A percentile compares a stretch with the other conserved stretches of the same genome.
Conservation (phyloP, 768 basidiomycete species). For the Asterophora lycoperdoides region DNA sequence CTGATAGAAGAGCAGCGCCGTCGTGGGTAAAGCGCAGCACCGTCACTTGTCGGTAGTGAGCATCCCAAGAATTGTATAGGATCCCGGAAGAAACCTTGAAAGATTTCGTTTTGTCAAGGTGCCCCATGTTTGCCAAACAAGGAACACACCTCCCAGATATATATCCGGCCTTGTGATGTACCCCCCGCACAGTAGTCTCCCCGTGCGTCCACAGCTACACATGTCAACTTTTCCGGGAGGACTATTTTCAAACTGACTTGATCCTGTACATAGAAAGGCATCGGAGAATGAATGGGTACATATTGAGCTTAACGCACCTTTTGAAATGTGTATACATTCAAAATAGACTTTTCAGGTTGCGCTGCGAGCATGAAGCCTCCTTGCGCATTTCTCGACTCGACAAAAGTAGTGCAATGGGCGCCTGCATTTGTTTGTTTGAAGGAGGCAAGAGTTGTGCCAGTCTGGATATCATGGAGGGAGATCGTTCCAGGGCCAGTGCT, state of each 20-base stretch:
- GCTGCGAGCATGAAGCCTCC: conserved; percentile 84
- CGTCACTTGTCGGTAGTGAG: conserved; percentile 88
- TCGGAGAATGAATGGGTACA: neutral
- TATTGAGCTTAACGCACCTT: conserved; percentile 49
- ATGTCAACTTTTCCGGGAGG: conserved; percentile 84
- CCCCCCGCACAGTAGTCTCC: conserved; percentile 86
- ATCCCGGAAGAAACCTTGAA: conserved; percentile 87
- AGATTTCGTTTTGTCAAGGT: conserved; percentile 2
- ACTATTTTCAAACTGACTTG: conserved; percentile 84
- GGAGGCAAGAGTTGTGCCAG: conserved; percentile 68
- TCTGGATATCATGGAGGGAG: conserved; percentile 77
- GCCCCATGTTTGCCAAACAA: neutral
- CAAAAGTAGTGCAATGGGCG: conserved; percentile 60
- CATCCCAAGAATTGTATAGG: conserved; percentile 87
- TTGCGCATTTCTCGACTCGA: conserved; percentile 63
- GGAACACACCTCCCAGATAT: conserved; percentile 88
- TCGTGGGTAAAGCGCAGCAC: conserved; percentile 82
- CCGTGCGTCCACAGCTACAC: conserved; percentile 66
- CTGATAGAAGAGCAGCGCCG: conserved; percentile 74
- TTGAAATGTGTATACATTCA: conserved; percentile 92
- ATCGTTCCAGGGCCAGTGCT: conserved; percentile 57
- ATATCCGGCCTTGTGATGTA: conserved; percentile 82
- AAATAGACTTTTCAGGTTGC: conserved; percentile 82
- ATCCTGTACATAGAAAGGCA: conserved; percentile 52
- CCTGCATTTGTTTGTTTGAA: conserved; percentile 82